Base-by-base conservation (phyloP, 192 early-diverging fungal genomes). In the Coemansia sp. region DNA sequence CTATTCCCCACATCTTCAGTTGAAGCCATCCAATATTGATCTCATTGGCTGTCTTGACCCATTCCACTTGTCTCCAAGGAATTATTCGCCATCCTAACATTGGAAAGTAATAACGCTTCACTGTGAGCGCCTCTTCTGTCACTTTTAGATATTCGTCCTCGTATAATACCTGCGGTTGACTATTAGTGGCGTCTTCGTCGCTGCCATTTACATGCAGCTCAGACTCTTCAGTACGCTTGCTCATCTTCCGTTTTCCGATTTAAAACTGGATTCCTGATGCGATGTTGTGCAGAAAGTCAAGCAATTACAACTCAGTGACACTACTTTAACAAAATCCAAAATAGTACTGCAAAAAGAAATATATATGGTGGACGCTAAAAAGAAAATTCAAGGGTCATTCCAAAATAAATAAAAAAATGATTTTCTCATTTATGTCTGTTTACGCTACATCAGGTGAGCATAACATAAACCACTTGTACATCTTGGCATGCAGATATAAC, bases 41-140 rank as follows among this genome's bases (percentile, higher is more conserved):
- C n/a, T 68, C 65, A 2, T 51, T 32, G 2, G 65, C 72, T 19
- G 52, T 30, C 10, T 52, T 58, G 23, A 68, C 62, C 49, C 59
- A 60, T 50, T 74, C 66, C 2, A 68, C 49, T 1, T 56, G 21
- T 6, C 51, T 61, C 66, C 65, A 68, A 1, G 24, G 41, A 19
- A 74, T 60, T 18, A 28, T 38, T 18, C 47, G 67, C 27, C 44
- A 51, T 10, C 21, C 50, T 6, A 68, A 0, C 0, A 51, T 24
- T 16, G 71, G 71, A 50, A 74, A 68, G 12, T 61, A 64, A 61
- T 68, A 74, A 5, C 57, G 49, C 23, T 53, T 52, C 14, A 68
- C 57, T 23, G 56, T 59, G 21, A 74, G 53, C 21, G 58, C 66
- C 32, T 50, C 9, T 1, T 23, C 18, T 4, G 61, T 55, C 12